Conservation (phyloP, 2,329 filamentous ascomycete genomes). For the Paracamarosporium sp. region DNA sequence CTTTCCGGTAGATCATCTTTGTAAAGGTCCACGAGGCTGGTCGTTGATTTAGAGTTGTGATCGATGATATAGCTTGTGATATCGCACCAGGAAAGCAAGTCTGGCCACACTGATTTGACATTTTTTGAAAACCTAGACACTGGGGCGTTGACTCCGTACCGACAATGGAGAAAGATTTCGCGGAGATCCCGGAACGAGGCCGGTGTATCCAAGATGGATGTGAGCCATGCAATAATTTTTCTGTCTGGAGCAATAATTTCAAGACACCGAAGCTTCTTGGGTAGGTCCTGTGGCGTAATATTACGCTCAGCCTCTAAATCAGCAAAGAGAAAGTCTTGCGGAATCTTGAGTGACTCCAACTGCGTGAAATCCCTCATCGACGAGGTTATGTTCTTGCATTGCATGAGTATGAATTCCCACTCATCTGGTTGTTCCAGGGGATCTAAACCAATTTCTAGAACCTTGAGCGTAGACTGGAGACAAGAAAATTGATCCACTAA, state of each 20-base stretch:
- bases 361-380: constrained; percentile 16
- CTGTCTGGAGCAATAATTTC: constrained; percentile 22
- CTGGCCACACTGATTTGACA: constrained; percentile 14
- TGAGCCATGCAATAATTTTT: constrained; percentile 15
- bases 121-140: constrained; percentile 11
- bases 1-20: constrained; percentile 2
- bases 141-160: constrained; percentile 15
- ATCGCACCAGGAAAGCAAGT: background rate
- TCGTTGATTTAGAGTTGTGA: constrained; percentile 5
- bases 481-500: constrained; percentile 21
- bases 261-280: constrained; percentile 20
- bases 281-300: constrained; percentile 14
- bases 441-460: constrained; percentile 22
- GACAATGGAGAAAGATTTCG: constrained; percentile 21
- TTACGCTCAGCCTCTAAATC: background rate
- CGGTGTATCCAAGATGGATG: background rate
- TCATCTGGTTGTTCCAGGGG: constrained; percentile 15
- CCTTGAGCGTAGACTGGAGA: constrained; percentile 16
- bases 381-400: constrained; percentile 13
- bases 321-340: constrained; percentile 23
- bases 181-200: background rate
- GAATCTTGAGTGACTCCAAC: constrained; percentile 20
- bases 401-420: constrained; percentile 20
- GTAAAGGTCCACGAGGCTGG: constrained; percentile 12
- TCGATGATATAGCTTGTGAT: constrained; percentile 18